These are phyloP conservation scores for Stachybotrys chartarum DNA, from an alignment of 2,329 filamentous ascomycete genomes.

Conservation along the genomic window DNA sequence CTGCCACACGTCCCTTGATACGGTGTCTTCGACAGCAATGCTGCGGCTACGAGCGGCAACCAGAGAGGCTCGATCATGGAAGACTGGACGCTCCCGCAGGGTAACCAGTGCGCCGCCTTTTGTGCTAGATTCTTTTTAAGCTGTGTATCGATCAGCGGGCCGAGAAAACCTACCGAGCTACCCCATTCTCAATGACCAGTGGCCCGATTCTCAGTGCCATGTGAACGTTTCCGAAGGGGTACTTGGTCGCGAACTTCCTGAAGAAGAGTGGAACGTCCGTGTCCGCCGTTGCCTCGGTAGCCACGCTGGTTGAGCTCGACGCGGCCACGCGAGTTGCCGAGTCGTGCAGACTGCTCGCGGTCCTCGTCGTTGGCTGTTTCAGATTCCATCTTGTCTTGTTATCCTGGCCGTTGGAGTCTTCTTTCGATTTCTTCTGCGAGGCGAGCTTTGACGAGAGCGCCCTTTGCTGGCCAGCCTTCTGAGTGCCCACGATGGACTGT, in stretches of 20 bases:
- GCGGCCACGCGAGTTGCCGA: neutral
- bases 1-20: slow-evolving; percentile 9
- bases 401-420: neutral
- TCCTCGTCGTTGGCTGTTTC: neutral
- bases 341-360: neutral
- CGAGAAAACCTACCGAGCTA: slow-evolving; percentile 21
- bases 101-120: slow-evolving; percentile 18
- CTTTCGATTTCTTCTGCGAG: neutral
- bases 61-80: slow-evolving; percentile 8
- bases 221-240: slow-evolving; percentile 31
- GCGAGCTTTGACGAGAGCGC: neutral
- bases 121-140: slow-evolving; percentile 8
- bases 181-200: slow-evolving; percentile 31
- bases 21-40: slow-evolving; percentile 10
- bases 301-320: neutral
- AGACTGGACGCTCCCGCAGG: slow-evolving; percentile 12
- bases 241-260: slow-evolving; percentile 17
- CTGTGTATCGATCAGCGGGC: neutral
- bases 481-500: neutral
- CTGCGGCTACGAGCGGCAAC: too few relatives aligned
- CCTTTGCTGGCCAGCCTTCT: neutral
- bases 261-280: slow-evolving; percentile 22
- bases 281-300: neutral
- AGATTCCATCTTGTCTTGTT: neutral
- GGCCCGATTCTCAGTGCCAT: slow-evolving; percentile 32